Base-by-base conservation (phyloP, 2,329 filamentous ascomycete species). In the Arthroderma uncinatum region DNA sequence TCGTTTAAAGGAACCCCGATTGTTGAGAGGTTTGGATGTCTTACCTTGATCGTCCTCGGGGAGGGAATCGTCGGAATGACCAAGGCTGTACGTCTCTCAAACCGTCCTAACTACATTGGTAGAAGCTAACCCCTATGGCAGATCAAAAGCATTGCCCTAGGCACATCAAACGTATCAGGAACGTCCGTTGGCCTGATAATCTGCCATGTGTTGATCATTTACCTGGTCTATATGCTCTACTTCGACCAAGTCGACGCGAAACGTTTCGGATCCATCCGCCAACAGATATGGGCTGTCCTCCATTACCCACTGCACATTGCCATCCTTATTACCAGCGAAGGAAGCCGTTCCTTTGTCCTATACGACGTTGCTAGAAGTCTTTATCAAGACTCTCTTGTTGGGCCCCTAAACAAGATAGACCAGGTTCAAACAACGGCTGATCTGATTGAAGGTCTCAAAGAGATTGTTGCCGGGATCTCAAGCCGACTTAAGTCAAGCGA, bases 301-400 rank as follows among this genome's bases (percentile, higher is more conserved):
- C 83, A 86, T 68, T 80, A 84, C 59, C 82, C 82, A 0, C 81
- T 85, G 62, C 82, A 86, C 62, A 74, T 85, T 1, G 73, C 79
- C 2, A 76, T 86, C 30, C 78, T 84, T 8, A 75, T 86, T 4
- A 78, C 84, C 12, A 78, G 84, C 50, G 82, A 85, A 64, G 83
- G 81, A 37, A 78, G 83, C 54, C 71, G 77, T 16, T 70, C 77
- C 1, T 70, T 77, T 40, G 74, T 76, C 3, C 66, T 77, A 4
- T 62, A 56, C 28, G 74, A 75, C 57, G 67, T 72, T n/a, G 67
- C 68, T 0, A 58, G 19, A 19, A n/a, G 47, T 12, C 65, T 72
- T 54, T 37, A 40, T 16, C 40, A 30, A 5, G 36, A 53, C 12
- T 55, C 57, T 28, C 40, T 58, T 16, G 3, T 19, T 5, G 33